Conservation (phyloP, 352 stramenopile genomes). For the Globisporangium viniferum region DNA sequence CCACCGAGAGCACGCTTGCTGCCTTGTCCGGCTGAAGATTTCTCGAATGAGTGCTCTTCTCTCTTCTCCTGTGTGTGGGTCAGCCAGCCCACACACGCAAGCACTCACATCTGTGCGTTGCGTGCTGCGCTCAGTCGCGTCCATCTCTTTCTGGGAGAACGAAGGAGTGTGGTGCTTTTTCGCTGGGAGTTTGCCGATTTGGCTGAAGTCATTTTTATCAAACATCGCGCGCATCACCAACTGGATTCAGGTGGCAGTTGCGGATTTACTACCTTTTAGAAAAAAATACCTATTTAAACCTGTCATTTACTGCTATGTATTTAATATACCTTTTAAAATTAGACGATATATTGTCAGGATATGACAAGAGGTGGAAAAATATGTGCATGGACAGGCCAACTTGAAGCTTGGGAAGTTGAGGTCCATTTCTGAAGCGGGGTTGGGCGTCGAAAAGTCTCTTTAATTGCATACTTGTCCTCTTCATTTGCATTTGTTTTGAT, state of each 20-base stretch:
- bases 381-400: slow-evolving; percentile 3
- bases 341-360: not conserved
- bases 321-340: not conserved
- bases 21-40: not conserved
- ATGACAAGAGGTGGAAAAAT: not conserved
- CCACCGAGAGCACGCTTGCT: not conserved
- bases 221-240: not conserved
- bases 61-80: too few relatives aligned
- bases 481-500: not conserved
- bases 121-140: not conserved
- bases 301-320: not conserved
- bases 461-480: not conserved
- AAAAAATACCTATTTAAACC: not conserved
- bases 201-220: not conserved
- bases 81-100: too few relatives aligned
- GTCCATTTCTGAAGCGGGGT: slow-evolving; percentile 4
- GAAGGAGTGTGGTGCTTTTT: not conserved
- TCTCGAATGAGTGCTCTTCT: not conserved
- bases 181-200: not conserved
- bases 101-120: not conserved
- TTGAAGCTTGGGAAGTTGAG: slow-evolving; percentile 6
- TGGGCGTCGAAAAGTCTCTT: not conserved
- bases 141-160: not conserved
- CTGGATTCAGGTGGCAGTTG: not conserved
- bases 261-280: not conserved